Percentiles rank a stretch among this genome's conserved stretches.
These are phyloP conservation scores for Byssoonygena ceratinophila DNA, from an alignment of 2,329 filamentous ascomycete species.

Conservation along the genomic window DNA sequence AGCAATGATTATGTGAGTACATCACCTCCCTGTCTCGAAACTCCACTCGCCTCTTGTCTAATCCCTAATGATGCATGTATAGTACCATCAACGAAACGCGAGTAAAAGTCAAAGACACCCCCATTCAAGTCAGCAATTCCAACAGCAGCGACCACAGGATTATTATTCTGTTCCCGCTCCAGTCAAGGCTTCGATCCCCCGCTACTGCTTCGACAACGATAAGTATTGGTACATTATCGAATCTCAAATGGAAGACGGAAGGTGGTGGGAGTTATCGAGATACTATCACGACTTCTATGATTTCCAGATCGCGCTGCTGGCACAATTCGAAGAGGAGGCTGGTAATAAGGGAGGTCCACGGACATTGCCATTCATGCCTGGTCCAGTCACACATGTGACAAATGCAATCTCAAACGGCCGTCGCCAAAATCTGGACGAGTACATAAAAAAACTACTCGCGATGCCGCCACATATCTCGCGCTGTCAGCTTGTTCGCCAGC, in stretches of 20 bases:
- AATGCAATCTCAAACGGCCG: slow-evolving; percentile 91
- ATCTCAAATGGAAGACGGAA: slow-evolving; percentile 76
- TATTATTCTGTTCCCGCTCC: slow-evolving; percentile 57
- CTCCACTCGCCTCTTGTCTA: slow-evolving; percentile 13
- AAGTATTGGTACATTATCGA: slow-evolving; percentile 99
- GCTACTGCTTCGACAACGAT: slow-evolving; percentile 91
- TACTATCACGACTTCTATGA: slow-evolving; percentile 99
- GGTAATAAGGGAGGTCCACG: slow-evolving; percentile 74
- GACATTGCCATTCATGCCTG: slow-evolving; percentile 91
- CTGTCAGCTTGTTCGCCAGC: slow-evolving; percentile 73
- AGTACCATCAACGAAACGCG: slow-evolving; percentile 32
- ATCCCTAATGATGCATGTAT: too few species aligned
- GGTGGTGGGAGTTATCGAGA: slow-evolving; percentile 83
- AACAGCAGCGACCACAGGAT: slow-evolving; percentile 35
- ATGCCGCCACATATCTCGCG: slow-evolving; percentile 76
- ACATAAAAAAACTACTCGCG: slow-evolving; percentile 79
- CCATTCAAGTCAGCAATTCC: slow-evolving; percentile 34
- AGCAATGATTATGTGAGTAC: slow-evolving; percentile 41
- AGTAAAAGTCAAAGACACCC: slow-evolving; percentile 27
- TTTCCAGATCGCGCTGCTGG: slow-evolving; percentile 89
- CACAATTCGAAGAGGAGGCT: slow-evolving; percentile 82
- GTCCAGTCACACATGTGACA: slow-evolving; percentile 95
- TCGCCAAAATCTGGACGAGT: slow-evolving; percentile 84
- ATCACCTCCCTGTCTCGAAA: not conserved
- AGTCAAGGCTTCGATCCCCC: slow-evolving; percentile 70